phyloP scores from a whole-genome alignment of 257 asterid species.

The Plantago major region DNA sequence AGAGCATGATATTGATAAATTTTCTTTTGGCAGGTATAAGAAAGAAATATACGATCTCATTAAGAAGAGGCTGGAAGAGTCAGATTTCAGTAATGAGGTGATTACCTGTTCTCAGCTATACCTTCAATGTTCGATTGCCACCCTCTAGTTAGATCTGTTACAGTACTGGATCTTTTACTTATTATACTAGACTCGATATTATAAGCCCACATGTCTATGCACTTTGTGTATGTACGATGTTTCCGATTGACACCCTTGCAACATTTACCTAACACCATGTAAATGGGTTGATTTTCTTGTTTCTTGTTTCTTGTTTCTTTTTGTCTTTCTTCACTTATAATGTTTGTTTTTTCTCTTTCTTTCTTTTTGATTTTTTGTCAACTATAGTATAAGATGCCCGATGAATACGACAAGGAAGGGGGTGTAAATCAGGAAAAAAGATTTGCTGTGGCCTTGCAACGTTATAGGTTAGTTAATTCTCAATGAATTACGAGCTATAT shows the following conservation, averaged over 20 bases:
- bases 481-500: not conserved
- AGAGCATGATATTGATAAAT: not conserved
- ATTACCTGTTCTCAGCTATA: slow-evolving; percentile 4
- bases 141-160: no score
- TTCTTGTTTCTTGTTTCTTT: slow-evolving; percentile 11
- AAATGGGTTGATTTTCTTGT: slow-evolving; percentile 6
- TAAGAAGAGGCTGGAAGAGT: slow-evolving; percentile 68
- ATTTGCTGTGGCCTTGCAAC: slow-evolving; percentile 44
- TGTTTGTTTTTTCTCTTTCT: not conserved
- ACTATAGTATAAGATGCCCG: slow-evolving; percentile 84
- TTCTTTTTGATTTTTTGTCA: slow-evolving; percentile 6
- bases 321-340: slow-evolving; percentile 8
- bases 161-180: no score
- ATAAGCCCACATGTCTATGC: no score
- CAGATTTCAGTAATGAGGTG: slow-evolving; percentile 64
- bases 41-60: slow-evolving; percentile 73
- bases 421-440: slow-evolving; percentile 52
- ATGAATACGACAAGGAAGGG: slow-evolving; percentile 53
- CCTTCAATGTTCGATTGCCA: no score
- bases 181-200: no score
- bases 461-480: slow-evolving; percentile 32
- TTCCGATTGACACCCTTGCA: no score
- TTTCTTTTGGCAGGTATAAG: slow-evolving; percentile 59
- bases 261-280: no score
- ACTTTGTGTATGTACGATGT: no score